Evolutionary conservation across 441 rosid species (phyloP), one percentile per base, ranked within the genome.

Genomic region (Daphne laureola): DNA sequence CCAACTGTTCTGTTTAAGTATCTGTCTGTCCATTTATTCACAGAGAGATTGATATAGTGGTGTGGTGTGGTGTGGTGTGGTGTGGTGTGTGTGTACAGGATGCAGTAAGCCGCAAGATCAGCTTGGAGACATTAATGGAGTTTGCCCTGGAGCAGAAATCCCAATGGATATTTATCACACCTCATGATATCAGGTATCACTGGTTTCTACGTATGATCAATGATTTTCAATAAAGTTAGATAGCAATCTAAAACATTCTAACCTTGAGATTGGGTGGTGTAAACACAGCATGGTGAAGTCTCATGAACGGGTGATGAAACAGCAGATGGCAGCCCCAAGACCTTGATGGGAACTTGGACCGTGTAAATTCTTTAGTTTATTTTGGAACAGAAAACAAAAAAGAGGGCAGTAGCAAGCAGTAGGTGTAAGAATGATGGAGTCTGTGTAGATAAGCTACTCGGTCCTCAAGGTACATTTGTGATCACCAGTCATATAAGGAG

Each of bases 101-200:
- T 81, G 96, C 97, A 3, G 95, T 87, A 38, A 87, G 96, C 58
- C 79, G 99, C 58, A 90, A 90, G 75, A 87, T 94, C 63, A 90
- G 98, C 77, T 67, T 94, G 71, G 95, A 90, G 67, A 83, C 95
- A 17, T 61, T 90, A 25, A 83, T 90, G 56, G 94, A 90, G 58
- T 94, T 90, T 70, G 96, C 99, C 21, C 70, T 94, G 62, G 78
- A 53, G 14, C 83, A 82, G 67, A 95, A 94, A 53, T 83, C 92
- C 2, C 96, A 94, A 43, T 94, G 99, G 99, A 84, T 94, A 66
- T 84, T 94, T 68, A 90, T 94, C 59, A 90, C 99, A 43, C 99
- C 98, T 63, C 97, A 86, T 72, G 99, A 90, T 72, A 82, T 94
- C 76, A 80, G 95, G 98, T 93, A 63, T 67, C 47, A 45, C 8